Evolutionary conservation across 1,284 basidiomycete genomes (phyloP), one percentile per base, ranked within the genome.

Genomic region (Cerioporus squamosus): DNA sequence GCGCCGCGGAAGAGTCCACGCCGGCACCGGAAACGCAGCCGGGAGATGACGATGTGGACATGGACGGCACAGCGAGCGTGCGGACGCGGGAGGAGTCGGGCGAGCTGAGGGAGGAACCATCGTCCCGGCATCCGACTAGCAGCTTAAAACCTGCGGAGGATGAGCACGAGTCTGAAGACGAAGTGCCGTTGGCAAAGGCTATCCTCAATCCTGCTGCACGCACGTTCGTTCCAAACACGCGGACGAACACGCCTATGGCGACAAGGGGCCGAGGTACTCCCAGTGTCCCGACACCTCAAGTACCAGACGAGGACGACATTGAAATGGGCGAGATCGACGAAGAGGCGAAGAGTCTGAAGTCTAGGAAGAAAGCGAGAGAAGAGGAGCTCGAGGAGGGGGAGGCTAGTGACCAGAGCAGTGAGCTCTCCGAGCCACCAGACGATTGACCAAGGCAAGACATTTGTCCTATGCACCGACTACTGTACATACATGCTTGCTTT

Each of bases 291-390:
- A 44, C 62, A 7, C 26, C 55, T 12, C 62, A 53, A 43, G 66
- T 77, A 68, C 65, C 69, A 39, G 74, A 72, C 20, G 81, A 82
- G 49, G 83, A 89, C 62, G 90, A 93, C 62, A 91, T 93, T 58
- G 90, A 93, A 72, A 92, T 93, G 90, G 90, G 90, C n/a, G 90
- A 93, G 69, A 81, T 93, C 3, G 86, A 88, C 59, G 90, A 92
- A 69, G 83, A 84, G 53, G 82, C 82, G 4, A 82, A 77, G 58
- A 77, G 77, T 36, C 70, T 68, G 43, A 78, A 82, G 64, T 70
- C 64, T 53, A 83, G 82, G 70, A 84, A 78, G 70, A 86, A 82
- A 61, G 56, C 72, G 43, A 63, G 68, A 24, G 75, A 82, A 59
- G 90, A 91, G 66, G 91, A 93, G 54, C 72, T 91, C 60, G 91